Conservation (phyloP, 2,329 filamentous ascomycete genomes). For the Blastomyces emzantsi region DNA sequence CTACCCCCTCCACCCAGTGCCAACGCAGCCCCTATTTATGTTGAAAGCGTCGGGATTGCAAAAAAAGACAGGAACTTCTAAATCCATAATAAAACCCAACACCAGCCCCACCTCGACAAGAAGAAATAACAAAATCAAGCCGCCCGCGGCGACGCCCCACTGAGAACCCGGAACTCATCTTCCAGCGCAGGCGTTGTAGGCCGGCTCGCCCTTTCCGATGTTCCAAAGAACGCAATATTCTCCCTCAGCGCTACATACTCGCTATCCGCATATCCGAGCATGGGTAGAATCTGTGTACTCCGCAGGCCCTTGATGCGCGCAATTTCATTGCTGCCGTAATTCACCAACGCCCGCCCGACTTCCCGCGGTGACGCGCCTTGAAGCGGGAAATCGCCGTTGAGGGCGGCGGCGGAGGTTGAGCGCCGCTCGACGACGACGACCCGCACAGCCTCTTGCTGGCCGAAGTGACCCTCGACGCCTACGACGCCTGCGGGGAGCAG, state of each 20-base stretch:
- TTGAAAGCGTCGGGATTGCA: background rate
- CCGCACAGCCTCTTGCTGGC: conserved; percentile 84
- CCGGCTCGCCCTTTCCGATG: conserved; percentile 15
- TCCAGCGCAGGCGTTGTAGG: conserved; percentile 21
- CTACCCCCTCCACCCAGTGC: background rate
- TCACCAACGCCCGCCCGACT: conserved; percentile 81
- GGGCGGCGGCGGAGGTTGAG: conserved; percentile 27
- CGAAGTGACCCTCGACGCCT: conserved; percentile 78
- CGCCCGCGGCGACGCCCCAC: conserved; percentile 5
- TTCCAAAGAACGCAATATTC: conserved; percentile 66
- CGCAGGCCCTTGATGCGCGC: conserved; percentile 71
- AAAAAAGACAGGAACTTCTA: background rate
- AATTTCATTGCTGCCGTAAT: conserved; percentile 85
- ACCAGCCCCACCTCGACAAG: background rate
- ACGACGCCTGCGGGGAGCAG: conserved; percentile 86
- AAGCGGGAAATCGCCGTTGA: conserved; percentile 34
- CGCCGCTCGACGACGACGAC: conserved; percentile 66
- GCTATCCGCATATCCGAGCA: conserved; percentile 86
- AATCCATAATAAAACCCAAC: background rate
- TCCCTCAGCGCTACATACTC: conserved; percentile 88
- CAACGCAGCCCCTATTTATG: background rate
- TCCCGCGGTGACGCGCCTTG: conserved; percentile 49
- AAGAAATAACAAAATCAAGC: background rate
- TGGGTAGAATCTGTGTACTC: conserved; percentile 67
- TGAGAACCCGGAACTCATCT: conserved; percentile 19